A percentile compares a stretch with the other conserved stretches of the same genome.
phyloP scores from a whole-genome alignment of 495 filamentous ascomycete genomes.

The Ascobolus immersus region DNA sequence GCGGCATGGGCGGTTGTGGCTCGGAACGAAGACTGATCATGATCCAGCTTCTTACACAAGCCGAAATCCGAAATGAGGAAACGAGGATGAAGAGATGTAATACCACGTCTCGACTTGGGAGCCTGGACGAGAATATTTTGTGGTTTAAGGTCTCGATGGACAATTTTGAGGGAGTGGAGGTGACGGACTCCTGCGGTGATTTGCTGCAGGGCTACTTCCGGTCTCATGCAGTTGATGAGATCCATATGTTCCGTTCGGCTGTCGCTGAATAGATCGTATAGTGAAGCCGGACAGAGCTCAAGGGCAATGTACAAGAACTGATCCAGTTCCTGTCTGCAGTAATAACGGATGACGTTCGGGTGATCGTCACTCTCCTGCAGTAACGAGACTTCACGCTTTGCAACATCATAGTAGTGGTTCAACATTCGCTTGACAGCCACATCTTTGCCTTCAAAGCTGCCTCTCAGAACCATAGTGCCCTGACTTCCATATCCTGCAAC shows the following conservation, averaged over 20 bases:
- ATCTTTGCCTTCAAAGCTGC: conserved; percentile 67
- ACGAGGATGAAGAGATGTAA: conserved; percentile 36
- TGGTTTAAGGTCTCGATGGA: conserved; percentile 89
- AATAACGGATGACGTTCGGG: conserved; percentile 88
- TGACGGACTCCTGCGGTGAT: conserved; percentile 68
- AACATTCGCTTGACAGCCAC: conserved; percentile 96
- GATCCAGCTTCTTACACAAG: conserved; percentile 92
- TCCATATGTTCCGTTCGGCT: conserved; percentile 37
- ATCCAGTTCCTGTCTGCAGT: conserved; percentile 59
- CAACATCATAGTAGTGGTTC: conserved; percentile 80
- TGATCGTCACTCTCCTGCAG: conserved; percentile 87
- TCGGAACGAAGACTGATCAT: conserved; percentile 78
- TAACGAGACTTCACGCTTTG: conserved; percentile 72
- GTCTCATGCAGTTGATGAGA: conserved; percentile 26
- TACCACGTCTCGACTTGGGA: conserved; percentile 22
- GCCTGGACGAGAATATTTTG: conserved; percentile 73
- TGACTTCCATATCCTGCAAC: conserved; percentile 35
- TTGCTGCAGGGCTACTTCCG: conserved; percentile 48
- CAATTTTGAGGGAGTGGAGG: conserved; percentile 75
- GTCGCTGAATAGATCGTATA: conserved; percentile 67
- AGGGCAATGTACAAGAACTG: conserved; percentile 93
- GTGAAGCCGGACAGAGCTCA: conserved; percentile 80
- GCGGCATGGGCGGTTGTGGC: conserved; percentile 82
- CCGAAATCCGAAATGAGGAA: conserved; percentile 93
- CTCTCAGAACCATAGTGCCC: conserved; percentile 62